A percentile compares a stretch with the other conserved stretches of the same genome.
Evolutionary conservation across 2,329 filamentous ascomycete species (phyloP).

Genomic region (Epichloe aotearoae): DNA sequence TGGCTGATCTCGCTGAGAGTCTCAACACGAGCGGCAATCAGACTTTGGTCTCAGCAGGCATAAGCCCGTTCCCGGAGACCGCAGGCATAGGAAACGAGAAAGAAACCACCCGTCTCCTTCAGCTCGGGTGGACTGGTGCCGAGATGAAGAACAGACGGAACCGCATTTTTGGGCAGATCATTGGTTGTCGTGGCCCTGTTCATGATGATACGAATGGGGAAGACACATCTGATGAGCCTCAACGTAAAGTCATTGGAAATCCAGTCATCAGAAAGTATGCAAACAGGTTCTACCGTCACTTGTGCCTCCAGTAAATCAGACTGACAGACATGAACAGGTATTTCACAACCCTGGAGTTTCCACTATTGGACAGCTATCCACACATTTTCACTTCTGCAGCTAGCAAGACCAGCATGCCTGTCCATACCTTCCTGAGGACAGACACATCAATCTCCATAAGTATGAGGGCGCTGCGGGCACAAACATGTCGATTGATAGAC

Average conservation of each 20-base stretch:
- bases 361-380: slow-evolving; percentile 75
- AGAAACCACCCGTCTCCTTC: slow-evolving; percentile 20
- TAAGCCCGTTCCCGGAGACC: slow-evolving; percentile 38
- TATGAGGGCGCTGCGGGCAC: slow-evolving; percentile 51
- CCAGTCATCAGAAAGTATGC: slow-evolving; percentile 17
- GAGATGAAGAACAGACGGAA: slow-evolving; percentile 6
- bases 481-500: slow-evolving; percentile 48
- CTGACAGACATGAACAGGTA: slow-evolving; percentile 2
- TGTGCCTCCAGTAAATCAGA: background rate
- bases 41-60: slow-evolving; percentile 60
- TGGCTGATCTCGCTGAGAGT: slow-evolving; percentile 50
- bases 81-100: slow-evolving; percentile 16
- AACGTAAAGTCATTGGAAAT: slow-evolving; percentile 14
- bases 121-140: slow-evolving; percentile 10
- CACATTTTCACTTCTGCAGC: slow-evolving; percentile 46
- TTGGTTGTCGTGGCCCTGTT: slow-evolving; percentile 11
- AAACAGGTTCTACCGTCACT: background rate
- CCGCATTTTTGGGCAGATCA: slow-evolving; percentile 18
- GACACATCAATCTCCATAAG: slow-evolving; percentile 59
- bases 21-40: slow-evolving; percentile 69
- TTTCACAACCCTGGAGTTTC: slow-evolving; percentile 20
- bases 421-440: slow-evolving; percentile 54
- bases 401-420: slow-evolving; percentile 20
- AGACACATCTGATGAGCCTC: slow-evolving; percentile 3
- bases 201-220: slow-evolving; percentile 3